Evolutionary conservation across 306 rosid genomes (phyloP).

Genomic region (Nissolia schottii): DNA sequence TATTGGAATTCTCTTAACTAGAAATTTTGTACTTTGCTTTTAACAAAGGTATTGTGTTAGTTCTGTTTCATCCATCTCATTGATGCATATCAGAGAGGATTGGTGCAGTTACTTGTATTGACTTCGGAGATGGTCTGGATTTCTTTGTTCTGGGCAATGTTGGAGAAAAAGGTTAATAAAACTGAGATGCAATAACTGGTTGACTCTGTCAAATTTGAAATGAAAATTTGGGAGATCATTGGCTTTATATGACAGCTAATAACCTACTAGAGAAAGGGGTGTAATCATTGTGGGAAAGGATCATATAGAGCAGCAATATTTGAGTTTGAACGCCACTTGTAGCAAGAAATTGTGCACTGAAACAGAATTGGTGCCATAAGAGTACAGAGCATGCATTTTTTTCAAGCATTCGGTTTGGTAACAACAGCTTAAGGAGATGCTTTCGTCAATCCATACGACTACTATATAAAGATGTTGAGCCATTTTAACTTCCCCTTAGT

Average conservation of each 20-base stretch:
- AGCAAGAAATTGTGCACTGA: not conserved
- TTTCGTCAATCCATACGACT: no score
- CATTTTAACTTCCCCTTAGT: no score
- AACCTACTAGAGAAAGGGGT: not conserved
- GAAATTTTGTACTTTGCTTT: not conserved
- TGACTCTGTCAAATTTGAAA: constrained; percentile 4
- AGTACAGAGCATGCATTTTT: not conserved
- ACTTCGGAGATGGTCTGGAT: not conserved
- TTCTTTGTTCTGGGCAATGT: not conserved
- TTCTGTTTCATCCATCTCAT: not conserved
- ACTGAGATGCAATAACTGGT: not conserved
- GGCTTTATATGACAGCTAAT: not conserved
- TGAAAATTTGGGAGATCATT: constrained; percentile 7
- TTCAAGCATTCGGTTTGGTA: constrained; percentile 7
- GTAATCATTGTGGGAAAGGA: not conserved
- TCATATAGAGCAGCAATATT: not conserved
- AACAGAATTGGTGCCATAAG: constrained; percentile 8
- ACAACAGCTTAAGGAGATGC: not conserved
- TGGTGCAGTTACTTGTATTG: not conserved
- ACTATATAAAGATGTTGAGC: no score
- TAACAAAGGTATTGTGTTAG: not conserved
- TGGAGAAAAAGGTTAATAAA: not conserved
- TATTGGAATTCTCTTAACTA: not conserved
- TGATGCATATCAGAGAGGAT: not conserved
- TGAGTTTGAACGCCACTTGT: not conserved